Base-by-base conservation (phyloP, 257 asterid genomes). In the Osmanthus fragrans region DNA sequence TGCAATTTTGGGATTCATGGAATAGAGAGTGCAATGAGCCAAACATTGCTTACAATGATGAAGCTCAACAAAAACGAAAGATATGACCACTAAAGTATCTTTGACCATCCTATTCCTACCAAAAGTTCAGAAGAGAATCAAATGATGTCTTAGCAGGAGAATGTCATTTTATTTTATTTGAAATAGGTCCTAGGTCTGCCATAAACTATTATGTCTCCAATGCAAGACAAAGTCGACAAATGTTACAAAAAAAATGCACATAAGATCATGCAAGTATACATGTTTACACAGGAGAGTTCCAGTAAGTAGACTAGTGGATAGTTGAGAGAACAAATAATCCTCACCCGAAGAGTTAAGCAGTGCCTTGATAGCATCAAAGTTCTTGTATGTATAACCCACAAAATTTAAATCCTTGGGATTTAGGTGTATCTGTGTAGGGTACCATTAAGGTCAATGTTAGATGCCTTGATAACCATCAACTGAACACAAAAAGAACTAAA, bases 361-460 rank as follows among this genome's bases (percentile, higher is more conserved):
- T 70, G 96, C 95, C 91, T 93, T 93, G 85, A 91, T 88, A 76
- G 97, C 98, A 77, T 93, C 98, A 13, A 93, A 93, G 84, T 93
- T 93, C 87, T 91, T 93, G 88, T 88, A 93, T 9, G 98, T 93
- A 86, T 93, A 93, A 69, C 98, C 98, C 90, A 93, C 97, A 54
- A 93, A 93, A 79, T 89, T 93, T 85, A 93, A 73, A 82, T 93
- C 98, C 82, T 90, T 90, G 15, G 97, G 94, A 80, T 84, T 87
- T 56, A 91, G 88, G 76, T 84, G 87, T 80, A 90, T 40, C 96
- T 89, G 87, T 73, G 83, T 51, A 71, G 72, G 78, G 68, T 72
- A 75, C 79, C 58, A 87, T 39, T 66, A 80, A 32, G 81, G 36
- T 32, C 34, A 19, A 80, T n/a, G 74, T 83, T 76, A 86, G 72